Conservation (phyloP, 441 rosid genomes). For the Gossypium trilobum region DNA sequence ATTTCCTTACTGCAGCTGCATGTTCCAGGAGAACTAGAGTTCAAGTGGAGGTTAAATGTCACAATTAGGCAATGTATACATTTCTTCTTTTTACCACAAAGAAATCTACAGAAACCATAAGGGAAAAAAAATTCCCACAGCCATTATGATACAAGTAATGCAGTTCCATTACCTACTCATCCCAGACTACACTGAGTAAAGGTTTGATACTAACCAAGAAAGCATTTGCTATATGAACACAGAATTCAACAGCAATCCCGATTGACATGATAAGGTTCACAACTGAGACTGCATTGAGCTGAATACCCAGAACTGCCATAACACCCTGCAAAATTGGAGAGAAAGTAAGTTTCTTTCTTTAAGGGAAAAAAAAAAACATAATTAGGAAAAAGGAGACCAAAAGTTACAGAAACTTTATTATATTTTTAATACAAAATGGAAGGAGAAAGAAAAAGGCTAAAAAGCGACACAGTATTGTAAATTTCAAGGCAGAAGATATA, state of each 20-base stretch:
- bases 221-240: slow-evolving; percentile 90
- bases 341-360: slow-evolving; percentile 14
- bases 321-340: slow-evolving; percentile 55
- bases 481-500: slow-evolving; percentile 24
- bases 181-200: not conserved
- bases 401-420: slow-evolving; percentile 1
- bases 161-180: not conserved
- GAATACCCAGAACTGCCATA: slow-evolving; percentile 82
- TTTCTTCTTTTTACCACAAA: not conserved
- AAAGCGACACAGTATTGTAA: slow-evolving; percentile 8
- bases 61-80: not conserved
- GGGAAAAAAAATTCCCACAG: not conserved
- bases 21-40: slow-evolving; percentile 1
- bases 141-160: not conserved
- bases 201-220: slow-evolving; percentile 54
- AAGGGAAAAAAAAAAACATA: slow-evolving; percentile 3
- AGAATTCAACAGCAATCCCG: slow-evolving; percentile 92
- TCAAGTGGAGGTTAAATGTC: not conserved
- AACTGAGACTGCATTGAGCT: slow-evolving; percentile 88
- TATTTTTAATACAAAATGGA: not conserved
- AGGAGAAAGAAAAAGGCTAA: not conserved
- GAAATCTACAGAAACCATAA: not conserved
- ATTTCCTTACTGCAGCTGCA: not conserved
- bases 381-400: slow-evolving; percentile 7
- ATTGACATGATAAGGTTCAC: slow-evolving; percentile 97